A percentile compares a stretch with the other conserved stretches of the same genome.
Conservation (phyloP, 2,329 filamentous ascomycete genomes). For the Penicillium occitanis region DNA sequence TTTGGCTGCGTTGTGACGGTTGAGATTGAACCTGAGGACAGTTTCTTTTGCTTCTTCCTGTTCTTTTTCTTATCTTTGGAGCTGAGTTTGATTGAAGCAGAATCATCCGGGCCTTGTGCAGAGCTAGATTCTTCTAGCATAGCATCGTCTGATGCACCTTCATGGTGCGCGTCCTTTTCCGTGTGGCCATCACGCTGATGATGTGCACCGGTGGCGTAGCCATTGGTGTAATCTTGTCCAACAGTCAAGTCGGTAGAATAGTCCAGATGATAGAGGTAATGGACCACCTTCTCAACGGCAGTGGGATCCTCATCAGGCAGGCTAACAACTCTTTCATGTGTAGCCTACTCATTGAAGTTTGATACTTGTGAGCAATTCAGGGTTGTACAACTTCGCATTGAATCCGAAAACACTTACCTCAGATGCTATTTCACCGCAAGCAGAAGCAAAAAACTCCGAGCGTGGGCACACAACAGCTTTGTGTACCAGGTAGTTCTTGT, state of each 20-base stretch:
- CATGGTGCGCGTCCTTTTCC: background rate
- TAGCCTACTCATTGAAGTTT: background rate
- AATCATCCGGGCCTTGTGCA: background rate
- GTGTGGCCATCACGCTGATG: background rate
- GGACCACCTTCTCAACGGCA: background rate
- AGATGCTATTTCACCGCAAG: background rate
- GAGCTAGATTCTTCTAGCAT: background rate
- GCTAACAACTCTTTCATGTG: background rate
- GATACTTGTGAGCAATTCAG: background rate
- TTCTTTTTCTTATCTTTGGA: background rate
- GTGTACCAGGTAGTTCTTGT: background rate
- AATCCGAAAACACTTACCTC: background rate
- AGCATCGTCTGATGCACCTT: background rate
- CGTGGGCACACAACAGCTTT: background rate
- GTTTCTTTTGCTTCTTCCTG: background rate
- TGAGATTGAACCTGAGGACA: background rate
- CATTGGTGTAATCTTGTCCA: background rate
- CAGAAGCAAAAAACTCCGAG: background rate
- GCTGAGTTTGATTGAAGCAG: background rate
- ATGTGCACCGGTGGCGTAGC: background rate
- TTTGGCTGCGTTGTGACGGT: background rate
- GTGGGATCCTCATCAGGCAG: background rate
- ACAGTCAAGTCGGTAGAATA: background rate
- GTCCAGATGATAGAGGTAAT: background rate
- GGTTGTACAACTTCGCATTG: background rate